Conservation (phyloP, 2,329 filamentous ascomycete species). For the Stylonectria norvegica region DNA sequence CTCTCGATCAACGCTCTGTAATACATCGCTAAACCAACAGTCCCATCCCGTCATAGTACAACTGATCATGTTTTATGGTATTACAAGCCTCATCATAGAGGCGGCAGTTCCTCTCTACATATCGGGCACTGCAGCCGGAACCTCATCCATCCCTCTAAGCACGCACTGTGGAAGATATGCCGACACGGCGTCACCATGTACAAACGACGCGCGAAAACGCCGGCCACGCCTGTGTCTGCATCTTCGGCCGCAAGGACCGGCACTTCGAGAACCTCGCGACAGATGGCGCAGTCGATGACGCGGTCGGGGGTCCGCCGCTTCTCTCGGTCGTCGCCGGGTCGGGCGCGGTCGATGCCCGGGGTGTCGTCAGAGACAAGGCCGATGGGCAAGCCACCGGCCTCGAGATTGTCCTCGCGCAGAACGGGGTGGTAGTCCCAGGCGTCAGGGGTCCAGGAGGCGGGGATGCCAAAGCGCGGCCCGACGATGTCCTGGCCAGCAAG, state of each 20-base stretch:
- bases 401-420: slow-evolving; percentile 74
- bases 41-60: no score
- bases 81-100: slow-evolving; percentile 59
- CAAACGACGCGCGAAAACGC: slow-evolving; percentile 71
- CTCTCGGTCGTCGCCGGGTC: slow-evolving; percentile 31
- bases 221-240: slow-evolving; percentile 54
- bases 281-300: slow-evolving; percentile 89
- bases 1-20: no score
- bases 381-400: slow-evolving; percentile 77
- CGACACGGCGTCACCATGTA: slow-evolving; percentile 98
- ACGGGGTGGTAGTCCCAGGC: slow-evolving; percentile 96
- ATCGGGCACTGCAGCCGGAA: slow-evolving; percentile 92
- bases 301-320: slow-evolving; percentile 34
- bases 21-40: no score
- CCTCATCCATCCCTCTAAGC: slow-evolving; percentile 94
- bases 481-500: slow-evolving; percentile 81
- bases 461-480: slow-evolving; percentile 83
- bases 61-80: no score
- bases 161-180: slow-evolving; percentile 90
- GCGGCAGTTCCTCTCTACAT: slow-evolving; percentile 84
- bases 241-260: slow-evolving; percentile 66
- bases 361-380: slow-evolving; percentile 51
- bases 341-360: slow-evolving; percentile 26
- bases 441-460: slow-evolving; percentile 62
- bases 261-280: slow-evolving; percentile 86